phyloP scores from a whole-genome alignment of 108 stramenopile species.

The Cyclotella baltica region DNA sequence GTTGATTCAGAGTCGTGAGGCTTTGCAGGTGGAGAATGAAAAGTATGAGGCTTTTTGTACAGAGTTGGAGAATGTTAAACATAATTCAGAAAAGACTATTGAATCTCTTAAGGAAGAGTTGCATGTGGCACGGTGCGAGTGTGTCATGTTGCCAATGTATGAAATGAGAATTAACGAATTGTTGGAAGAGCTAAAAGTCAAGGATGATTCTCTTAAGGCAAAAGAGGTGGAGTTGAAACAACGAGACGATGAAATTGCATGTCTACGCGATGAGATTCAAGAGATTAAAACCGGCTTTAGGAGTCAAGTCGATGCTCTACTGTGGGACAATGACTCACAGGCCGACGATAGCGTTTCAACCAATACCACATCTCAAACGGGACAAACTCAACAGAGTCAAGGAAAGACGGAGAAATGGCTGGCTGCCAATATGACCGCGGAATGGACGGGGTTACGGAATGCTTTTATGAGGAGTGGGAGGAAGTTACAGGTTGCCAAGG shows the following conservation, averaged over 20 bases:
- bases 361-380: background rate
- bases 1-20: background rate
- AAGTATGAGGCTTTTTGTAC: constrained; percentile 11
- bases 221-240: background rate
- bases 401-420: constrained; percentile 5
- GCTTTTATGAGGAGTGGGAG: background rate
- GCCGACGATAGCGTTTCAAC: background rate
- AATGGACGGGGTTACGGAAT: background rate
- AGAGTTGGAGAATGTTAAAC: constrained; percentile 4
- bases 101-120: constrained; percentile 13
- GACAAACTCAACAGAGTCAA: constrained; percentile 9
- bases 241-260: constrained; percentile 7
- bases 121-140: background rate
- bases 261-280: constrained; percentile 12
- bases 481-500: background rate
- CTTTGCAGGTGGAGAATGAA: constrained; percentile 4
- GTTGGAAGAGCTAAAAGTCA: constrained; percentile 8
- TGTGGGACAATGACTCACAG: background rate
- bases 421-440: background rate
- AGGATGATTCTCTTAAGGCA: background rate
- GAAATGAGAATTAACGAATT: constrained; percentile 19
- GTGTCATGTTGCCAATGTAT: constrained; percentile 14
- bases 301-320: constrained; percentile 7
- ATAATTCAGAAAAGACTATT: constrained; percentile 5
- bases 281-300: background rate